A percentile compares a stretch with the other conserved stretches of the same genome.
Conservation (phyloP, 2,329 filamentous ascomycete genomes). For the Thielaviopsis populi region DNA sequence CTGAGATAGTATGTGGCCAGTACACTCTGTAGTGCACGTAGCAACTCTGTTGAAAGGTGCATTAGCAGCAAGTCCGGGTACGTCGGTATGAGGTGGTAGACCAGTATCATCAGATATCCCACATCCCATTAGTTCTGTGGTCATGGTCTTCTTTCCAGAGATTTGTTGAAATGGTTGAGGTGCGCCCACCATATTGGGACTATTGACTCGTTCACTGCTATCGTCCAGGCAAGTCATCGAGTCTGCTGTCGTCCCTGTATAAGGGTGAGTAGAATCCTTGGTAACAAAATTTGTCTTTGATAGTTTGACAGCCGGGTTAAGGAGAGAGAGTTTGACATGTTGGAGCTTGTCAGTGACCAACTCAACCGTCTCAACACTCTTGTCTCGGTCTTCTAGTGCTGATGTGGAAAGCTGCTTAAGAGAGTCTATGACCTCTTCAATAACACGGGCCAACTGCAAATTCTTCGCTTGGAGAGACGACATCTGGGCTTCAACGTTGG, state of each 20-base stretch:
- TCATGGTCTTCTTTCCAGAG: too few species aligned
- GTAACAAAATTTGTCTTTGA: not conserved
- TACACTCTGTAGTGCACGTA: too few species aligned
- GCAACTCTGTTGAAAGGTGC: too few species aligned
- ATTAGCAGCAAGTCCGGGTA: too few species aligned
- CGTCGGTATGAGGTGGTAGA: too few species aligned
- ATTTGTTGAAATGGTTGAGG: too few species aligned
- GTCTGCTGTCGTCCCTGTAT: not conserved
- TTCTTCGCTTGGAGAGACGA: slow-evolving; percentile 48
- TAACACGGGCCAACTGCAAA: slow-evolving; percentile 48
- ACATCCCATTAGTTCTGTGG: too few species aligned
- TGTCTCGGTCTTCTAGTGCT: slow-evolving; percentile 33
- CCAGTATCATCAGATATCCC: too few species aligned
- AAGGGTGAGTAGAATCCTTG: not conserved
- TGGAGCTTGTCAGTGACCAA: slow-evolving; percentile 47
- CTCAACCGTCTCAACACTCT: slow-evolving; percentile 40
- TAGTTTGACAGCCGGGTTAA: slow-evolving; percentile 33
- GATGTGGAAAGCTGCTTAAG: slow-evolving; percentile 45
- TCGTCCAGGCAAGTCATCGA: not conserved
- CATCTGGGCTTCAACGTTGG: not conserved
- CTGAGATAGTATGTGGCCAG: too few species aligned
- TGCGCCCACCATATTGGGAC: not conserved
- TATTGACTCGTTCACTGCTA: not conserved
- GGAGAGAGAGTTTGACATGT: slow-evolving; percentile 47
- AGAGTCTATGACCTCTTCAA: slow-evolving; percentile 49